A percentile compares a stretch with the other conserved stretches of the same genome.
phyloP scores from a whole-genome alignment of 2,329 filamentous ascomycete genomes.

The Diaporthe vaccinii region DNA sequence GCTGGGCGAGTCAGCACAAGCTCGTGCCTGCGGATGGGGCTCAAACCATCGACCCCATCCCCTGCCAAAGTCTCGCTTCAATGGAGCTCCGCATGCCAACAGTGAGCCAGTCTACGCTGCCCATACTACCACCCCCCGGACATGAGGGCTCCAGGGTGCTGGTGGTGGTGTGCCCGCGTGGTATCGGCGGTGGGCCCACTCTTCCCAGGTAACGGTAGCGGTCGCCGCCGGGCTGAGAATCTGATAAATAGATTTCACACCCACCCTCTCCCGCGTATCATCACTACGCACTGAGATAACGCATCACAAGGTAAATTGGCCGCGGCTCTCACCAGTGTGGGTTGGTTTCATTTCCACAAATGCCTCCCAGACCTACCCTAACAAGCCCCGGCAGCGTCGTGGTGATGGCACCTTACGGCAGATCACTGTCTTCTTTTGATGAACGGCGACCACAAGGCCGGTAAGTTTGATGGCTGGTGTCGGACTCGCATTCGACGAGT shows the following conservation, averaged over 20 bases:
- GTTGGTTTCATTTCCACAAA: slow-evolving; percentile 39
- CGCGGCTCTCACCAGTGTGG: slow-evolving; percentile 41
- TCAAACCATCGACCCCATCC: neutral
- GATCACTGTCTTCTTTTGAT: slow-evolving; percentile 32
- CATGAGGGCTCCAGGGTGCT: neutral
- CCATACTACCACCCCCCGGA: slow-evolving; percentile 12
- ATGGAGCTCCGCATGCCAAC: slow-evolving; percentile 1
- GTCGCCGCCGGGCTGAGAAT: slow-evolving; percentile 25
- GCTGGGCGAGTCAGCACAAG: slow-evolving; percentile 21
- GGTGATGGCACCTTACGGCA: slow-evolving; percentile 19
- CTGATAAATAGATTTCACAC: slow-evolving; percentile 31
- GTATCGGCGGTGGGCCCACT: slow-evolving; percentile 24
- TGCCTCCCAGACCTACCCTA: slow-evolving; percentile 17
- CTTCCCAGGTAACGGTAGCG: slow-evolving; percentile 10
- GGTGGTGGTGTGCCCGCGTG: slow-evolving; percentile 22
- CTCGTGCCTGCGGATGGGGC: slow-evolving; percentile 2
- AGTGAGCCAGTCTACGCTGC: neutral
- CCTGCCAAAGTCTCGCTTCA: slow-evolving; percentile 6
- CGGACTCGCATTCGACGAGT: slow-evolving; percentile 5
- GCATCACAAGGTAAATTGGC: slow-evolving; percentile 35
- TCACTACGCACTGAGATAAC: slow-evolving; percentile 33
- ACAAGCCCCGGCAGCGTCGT: slow-evolving; percentile 4
- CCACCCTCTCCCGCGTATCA: slow-evolving; percentile 18
- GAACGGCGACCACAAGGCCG: slow-evolving; percentile 14
- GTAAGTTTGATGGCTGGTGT: slow-evolving; percentile 17